Conservation (phyloP, 129 eudicot genomes). For the Kitagawia praeruptora region DNA sequence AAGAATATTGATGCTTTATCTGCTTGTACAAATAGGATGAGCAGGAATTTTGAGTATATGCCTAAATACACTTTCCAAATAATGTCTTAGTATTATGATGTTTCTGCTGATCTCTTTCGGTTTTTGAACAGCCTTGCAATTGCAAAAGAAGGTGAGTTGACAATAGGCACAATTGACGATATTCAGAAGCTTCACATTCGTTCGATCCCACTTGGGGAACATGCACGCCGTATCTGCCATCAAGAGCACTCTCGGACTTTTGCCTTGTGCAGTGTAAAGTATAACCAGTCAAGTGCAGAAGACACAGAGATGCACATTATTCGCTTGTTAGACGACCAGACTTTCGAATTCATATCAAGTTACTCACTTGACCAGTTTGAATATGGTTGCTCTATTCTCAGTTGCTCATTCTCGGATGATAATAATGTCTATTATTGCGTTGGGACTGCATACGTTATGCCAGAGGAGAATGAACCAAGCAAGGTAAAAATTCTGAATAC, state of each 20-base stretch:
- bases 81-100: not conserved
- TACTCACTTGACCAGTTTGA: conserved; percentile 84
- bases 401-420: conserved; percentile 92
- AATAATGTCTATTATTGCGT: conserved; percentile 84
- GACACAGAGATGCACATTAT: conserved; percentile 78
- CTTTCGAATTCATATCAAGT: conserved; percentile 81
- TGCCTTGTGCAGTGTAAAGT: conserved; percentile 81
- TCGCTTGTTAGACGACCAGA: conserved; percentile 88
- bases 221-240: conserved; percentile 91
- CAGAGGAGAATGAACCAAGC: conserved; percentile 90
- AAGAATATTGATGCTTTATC: not conserved
- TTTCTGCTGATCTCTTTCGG: not conserved
- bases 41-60: not conserved
- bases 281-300: conserved; percentile 68
- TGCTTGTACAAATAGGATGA: not conserved
- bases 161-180: conserved; percentile 94
- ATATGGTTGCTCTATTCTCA: conserved; percentile 80
- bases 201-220: conserved; percentile 89
- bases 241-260: conserved; percentile 91
- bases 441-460: conserved; percentile 91
- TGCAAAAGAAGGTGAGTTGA: conserved; percentile 90
- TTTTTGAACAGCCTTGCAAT: conserved; percentile 65
- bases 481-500: conserved; percentile 40
- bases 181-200: conserved; percentile 97
- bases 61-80: not conserved